These are phyloP conservation scores for Pythium plurisporium DNA, from an alignment of 352 stramenopile species.

Conservation along the genomic window DNA sequence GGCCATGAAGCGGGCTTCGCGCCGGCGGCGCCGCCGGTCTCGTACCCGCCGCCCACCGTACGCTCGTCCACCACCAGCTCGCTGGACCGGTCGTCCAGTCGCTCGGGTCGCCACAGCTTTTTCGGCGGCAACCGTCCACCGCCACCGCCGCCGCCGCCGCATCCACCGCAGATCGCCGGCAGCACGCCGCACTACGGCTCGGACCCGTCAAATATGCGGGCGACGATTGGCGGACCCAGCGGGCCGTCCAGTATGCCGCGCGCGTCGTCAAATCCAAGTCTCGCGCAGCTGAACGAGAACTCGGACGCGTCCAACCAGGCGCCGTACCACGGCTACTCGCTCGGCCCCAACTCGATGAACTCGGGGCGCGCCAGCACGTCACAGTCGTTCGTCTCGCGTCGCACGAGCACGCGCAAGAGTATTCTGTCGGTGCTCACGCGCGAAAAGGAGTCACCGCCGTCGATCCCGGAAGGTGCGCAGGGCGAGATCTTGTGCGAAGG, in stretches of 20 bases:
- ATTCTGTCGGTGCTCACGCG: conserved; percentile 74
- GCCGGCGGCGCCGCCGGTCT: conserved; percentile 14
- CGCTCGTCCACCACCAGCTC: conserved; percentile 9
- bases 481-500: conserved; percentile 72
- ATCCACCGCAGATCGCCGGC: conserved; percentile 35
- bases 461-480: conserved; percentile 42
- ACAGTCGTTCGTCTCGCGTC: conserved; percentile 34
- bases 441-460: conserved; percentile 61
- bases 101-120: conserved; percentile 39
- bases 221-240: conserved; percentile 6
- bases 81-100: not conserved
- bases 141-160: conserved; percentile 50
- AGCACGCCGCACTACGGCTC: not conserved
- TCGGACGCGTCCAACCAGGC: conserved; percentile 23
- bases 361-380: conserved; percentile 20
- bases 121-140: conserved; percentile 44
- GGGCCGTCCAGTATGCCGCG: conserved; percentile 35
- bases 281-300: conserved; percentile 41
- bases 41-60: conserved; percentile 17
- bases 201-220: conserved; percentile 3
- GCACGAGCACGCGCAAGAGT: conserved; percentile 61
- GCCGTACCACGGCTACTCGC: conserved; percentile 59
- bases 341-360: conserved; percentile 44
- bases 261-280: conserved; percentile 60
- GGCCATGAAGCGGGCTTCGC: conserved; percentile 40